phyloP scores from a whole-genome alignment of 2,329 filamentous ascomycete genomes.

The Ploettnerulaceae sp. region DNA sequence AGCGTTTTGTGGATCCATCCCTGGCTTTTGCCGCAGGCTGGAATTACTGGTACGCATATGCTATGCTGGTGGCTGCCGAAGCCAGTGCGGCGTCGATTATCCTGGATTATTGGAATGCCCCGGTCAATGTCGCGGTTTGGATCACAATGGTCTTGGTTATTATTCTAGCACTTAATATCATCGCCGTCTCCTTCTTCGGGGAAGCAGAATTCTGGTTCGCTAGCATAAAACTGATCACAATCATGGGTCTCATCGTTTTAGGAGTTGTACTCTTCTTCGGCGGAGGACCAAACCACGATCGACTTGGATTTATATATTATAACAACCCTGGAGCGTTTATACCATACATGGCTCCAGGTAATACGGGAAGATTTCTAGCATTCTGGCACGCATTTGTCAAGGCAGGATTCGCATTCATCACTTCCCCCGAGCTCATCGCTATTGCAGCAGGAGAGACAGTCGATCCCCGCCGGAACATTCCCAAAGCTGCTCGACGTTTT shows the following conservation, averaged over 20 bases:
- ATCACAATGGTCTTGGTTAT: conserved; percentile 12
- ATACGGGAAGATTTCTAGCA: conserved; percentile 11
- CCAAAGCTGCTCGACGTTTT: conserved; percentile 57
- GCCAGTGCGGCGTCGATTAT: conserved; percentile 53
- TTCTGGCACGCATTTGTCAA: conserved; percentile 15
- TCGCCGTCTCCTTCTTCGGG: conserved; percentile 13
- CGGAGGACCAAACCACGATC: conserved; percentile 12
- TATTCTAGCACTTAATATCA: conserved; percentile 11
- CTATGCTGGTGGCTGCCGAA: conserved; percentile 48
- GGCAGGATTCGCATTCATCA: conserved; percentile 16
- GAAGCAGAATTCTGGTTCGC: conserved; percentile 16
- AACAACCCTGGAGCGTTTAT: conserved; percentile 11
- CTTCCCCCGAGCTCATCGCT: conserved; percentile 43
- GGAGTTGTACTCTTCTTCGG: conserved; percentile 14
- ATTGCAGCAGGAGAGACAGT: conserved; percentile 60
- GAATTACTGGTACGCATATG: conserved; percentile 49
- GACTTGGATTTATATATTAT: conserved; percentile 15
- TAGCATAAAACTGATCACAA: conserved; percentile 42
- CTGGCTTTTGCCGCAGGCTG: conserved; percentile 23
- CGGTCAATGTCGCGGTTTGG: conserved; percentile 39
- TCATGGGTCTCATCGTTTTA: conserved; percentile 50
- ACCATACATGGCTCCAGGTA: conserved; percentile 7
- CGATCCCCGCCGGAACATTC: conserved; percentile 60
- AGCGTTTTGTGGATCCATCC: conserved; percentile 46
- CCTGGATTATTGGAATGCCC: conserved; percentile 54